Percentiles rank a stretch among this genome's conserved stretches.
Conservation (phyloP, 305 asterid species). For the Solanum chacoense region DNA sequence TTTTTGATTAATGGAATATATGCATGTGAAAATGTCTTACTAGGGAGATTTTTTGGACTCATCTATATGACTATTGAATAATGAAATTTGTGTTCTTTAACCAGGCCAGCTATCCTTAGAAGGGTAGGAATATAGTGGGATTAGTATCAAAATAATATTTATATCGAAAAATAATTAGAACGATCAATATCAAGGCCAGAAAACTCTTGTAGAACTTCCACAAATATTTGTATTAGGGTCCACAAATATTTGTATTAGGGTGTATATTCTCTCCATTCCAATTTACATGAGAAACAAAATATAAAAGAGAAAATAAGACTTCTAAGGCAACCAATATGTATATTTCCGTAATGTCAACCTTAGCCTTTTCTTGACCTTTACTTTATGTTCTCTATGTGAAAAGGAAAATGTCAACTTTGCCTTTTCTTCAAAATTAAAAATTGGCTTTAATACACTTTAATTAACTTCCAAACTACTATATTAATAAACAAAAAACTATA, state of each 20-base stretch:
- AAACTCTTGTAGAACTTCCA: background rate
- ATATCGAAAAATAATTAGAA: background rate
- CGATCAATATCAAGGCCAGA: background rate
- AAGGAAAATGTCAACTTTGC: background rate
- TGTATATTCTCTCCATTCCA: background rate
- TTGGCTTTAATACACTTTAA: background rate
- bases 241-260: background rate
- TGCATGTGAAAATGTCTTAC: no score
- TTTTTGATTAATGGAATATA: no score
- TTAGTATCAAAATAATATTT: background rate
- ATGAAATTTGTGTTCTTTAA: no score
- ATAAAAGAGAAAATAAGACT: background rate
- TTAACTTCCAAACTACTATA: background rate
- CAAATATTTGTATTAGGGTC: background rate
- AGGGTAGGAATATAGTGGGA: no score
- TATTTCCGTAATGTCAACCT: background rate
- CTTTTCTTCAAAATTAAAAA: background rate
- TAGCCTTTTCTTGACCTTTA: background rate
- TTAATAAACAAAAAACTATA: background rate
- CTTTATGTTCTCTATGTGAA: background rate
- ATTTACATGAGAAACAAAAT: background rate
- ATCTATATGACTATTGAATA: no score
- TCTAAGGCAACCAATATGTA: background rate
- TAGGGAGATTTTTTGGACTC: no score
- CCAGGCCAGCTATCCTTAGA: no score